Evolutionary conservation across 495 filamentous ascomycete species (phyloP).

Genomic region (Lindgomyces ingoldianus): DNA sequence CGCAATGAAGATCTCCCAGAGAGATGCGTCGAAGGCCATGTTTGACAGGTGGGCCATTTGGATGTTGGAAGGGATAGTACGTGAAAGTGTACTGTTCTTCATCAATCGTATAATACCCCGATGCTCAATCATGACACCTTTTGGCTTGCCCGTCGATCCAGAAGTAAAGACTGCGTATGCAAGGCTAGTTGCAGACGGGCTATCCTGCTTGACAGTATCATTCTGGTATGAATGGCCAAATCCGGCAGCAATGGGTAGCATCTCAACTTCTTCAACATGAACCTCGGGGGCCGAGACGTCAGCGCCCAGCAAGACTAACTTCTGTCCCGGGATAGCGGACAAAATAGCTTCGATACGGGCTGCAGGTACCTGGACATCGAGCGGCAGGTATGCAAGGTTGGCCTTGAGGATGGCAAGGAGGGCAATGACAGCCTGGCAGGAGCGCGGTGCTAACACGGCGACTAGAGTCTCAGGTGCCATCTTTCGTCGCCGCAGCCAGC

Average conservation of each 20-base stretch:
- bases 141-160: constrained; percentile 21
- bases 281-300: background rate
- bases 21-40: constrained; percentile 8
- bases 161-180: constrained; percentile 20
- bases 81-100: background rate
- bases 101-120: constrained; percentile 3
- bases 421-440: background rate
- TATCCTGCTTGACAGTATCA: background rate
- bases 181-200: background rate
- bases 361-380: background rate
- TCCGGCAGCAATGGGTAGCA: background rate
- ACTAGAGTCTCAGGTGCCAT: background rate
- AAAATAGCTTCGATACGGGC: background rate
- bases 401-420: background rate
- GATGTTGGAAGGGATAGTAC: background rate
- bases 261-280: background rate
- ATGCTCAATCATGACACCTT: constrained; percentile 19
- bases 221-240: background rate
- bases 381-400: background rate
- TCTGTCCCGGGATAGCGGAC: background rate
- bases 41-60: background rate
- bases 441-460: background rate
- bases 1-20: constrained; percentile 9
- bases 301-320: background rate
- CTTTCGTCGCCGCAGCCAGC: background rate